Evolutionary conservation across 441 rosid species (phyloP).

Genomic region (Brassica hybrid): DNA sequence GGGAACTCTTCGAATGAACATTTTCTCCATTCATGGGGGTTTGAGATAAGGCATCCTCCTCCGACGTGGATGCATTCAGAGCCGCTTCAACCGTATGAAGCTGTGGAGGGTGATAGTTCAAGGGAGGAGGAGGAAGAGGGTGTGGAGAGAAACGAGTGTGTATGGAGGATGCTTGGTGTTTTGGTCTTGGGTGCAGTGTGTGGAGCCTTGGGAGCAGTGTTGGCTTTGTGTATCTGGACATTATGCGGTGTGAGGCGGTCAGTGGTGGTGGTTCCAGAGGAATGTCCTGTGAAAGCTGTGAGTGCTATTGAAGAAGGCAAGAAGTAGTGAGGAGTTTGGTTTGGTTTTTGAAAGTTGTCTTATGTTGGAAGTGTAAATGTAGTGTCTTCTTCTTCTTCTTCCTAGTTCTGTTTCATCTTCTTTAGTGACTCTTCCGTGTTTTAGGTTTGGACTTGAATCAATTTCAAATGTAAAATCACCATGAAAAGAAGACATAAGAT

Average conservation of each 20-base stretch:
- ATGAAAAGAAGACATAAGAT: neutral
- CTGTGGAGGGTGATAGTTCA: neutral
- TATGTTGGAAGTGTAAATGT: conserved; percentile 24
- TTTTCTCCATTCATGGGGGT: conserved; percentile 69
- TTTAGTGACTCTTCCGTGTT: neutral
- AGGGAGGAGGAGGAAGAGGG: neutral
- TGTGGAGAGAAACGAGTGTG: conserved; percentile 44
- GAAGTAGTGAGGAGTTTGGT: conserved; percentile 44
- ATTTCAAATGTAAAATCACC: conserved; percentile 20
- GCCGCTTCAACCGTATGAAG: conserved; percentile 2
- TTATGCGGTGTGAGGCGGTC: conserved; percentile 62
- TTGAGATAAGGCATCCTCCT: conserved; percentile 50
- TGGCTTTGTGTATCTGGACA: conserved; percentile 62
- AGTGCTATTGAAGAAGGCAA: conserved; percentile 58
- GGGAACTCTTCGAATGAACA: conserved; percentile 60
- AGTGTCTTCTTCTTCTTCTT: neutral
- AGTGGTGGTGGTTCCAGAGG: conserved; percentile 60
- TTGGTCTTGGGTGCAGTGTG: conserved; percentile 33
- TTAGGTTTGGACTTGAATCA: neutral
- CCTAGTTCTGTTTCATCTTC: neutral
- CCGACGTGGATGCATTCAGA: conserved; percentile 4
- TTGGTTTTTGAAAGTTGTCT: conserved; percentile 2
- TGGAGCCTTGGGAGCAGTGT: conserved; percentile 56
- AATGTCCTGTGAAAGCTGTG: conserved; percentile 50
- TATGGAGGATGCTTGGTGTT: conserved; percentile 49